Conservation (phyloP, 371 early-diverging fungal species). For the Mucor circinelloides region DNA sequence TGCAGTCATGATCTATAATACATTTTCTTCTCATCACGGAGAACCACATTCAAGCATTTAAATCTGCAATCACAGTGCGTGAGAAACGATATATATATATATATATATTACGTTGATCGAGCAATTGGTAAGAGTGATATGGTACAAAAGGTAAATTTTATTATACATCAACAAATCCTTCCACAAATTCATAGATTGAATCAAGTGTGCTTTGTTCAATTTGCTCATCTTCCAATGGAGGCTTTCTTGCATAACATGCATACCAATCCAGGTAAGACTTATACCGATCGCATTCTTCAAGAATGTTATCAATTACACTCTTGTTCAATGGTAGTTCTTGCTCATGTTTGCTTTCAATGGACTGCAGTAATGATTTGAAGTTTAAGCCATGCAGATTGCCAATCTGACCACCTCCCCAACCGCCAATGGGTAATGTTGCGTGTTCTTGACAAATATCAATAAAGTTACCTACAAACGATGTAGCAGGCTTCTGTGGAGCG, state of each 20-base stretch:
- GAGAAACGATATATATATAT: background rate
- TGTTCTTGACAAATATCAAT: slow-evolving; percentile 37
- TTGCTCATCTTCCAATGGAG: slow-evolving; percentile 9
- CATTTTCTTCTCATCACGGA: too few relatives aligned
- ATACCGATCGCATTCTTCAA: slow-evolving; percentile 33
- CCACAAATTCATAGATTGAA: slow-evolving; percentile 29
- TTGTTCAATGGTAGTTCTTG: background rate
- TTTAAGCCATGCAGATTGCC: slow-evolving; percentile 36
- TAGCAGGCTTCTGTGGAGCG: slow-evolving; percentile 5
- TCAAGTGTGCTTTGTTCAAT: slow-evolving; percentile 26
- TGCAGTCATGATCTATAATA: too few relatives aligned
- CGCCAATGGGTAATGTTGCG: slow-evolving; percentile 30
- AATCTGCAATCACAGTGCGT: too few relatives aligned
- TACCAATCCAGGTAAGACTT: slow-evolving; percentile 42
- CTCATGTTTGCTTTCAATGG: slow-evolving; percentile 10
- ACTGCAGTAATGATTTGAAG: slow-evolving; percentile 21
- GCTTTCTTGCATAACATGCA: slow-evolving; percentile 44
- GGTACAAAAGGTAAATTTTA: background rate
- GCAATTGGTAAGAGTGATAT: background rate
- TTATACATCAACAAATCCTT: slow-evolving; percentile 28
- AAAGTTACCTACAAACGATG: slow-evolving; percentile 23
- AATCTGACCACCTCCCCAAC: slow-evolving; percentile 32
- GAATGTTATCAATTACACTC: slow-evolving; percentile 7
- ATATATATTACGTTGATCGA: background rate
- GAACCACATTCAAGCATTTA: too few relatives aligned